A percentile compares a stretch with the other conserved stretches of the same genome.
Evolutionary conservation across 1,284 basidiomycete genomes (phyloP).

Genomic region (Volvariella surrecta): DNA sequence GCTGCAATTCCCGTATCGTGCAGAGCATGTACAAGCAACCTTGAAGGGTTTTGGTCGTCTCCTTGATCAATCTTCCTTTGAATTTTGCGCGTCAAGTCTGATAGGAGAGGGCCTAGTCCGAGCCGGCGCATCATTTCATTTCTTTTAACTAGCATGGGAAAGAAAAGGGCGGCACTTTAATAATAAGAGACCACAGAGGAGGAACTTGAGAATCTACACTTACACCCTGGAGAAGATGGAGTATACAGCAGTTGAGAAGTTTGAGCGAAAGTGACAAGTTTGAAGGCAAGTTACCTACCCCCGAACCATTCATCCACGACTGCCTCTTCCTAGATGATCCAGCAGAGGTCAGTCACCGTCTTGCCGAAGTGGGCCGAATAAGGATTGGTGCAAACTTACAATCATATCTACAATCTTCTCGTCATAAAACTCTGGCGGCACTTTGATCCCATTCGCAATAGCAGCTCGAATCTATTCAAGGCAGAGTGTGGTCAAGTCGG

Average conservation of each 20-base stretch:
- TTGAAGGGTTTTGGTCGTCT: slow-evolving; percentile 31
- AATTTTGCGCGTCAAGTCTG: slow-evolving; percentile 57
- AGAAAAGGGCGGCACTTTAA: too few relatives aligned
- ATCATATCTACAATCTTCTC: slow-evolving; percentile 47
- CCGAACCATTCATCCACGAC: slow-evolving; percentile 78
- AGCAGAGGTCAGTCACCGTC: neutral
- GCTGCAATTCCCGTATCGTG: slow-evolving; percentile 76
- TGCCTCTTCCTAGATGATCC: slow-evolving; percentile 61
- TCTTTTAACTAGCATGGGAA: too few relatives aligned
- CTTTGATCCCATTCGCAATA: slow-evolving; percentile 58
- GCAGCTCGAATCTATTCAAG: slow-evolving; percentile 50
- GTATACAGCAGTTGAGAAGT: neutral
- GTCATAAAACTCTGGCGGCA: slow-evolving; percentile 65
- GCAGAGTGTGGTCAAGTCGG: neutral
- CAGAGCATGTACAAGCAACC: slow-evolving; percentile 61
- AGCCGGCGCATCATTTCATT: slow-evolving; percentile 68
- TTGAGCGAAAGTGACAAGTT: too few relatives aligned
- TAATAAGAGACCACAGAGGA: slow-evolving; percentile 9
- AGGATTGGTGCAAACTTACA: slow-evolving; percentile 31
- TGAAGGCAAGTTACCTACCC: too few relatives aligned
- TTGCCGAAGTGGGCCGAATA: neutral
- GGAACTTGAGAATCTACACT: slow-evolving; percentile 14
- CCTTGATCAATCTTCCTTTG: slow-evolving; percentile 38
- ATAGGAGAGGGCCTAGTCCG: slow-evolving; percentile 69
- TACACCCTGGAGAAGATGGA: slow-evolving; percentile 25